Base-by-base conservation (phyloP, 2,329 filamentous ascomycete species). In the Didymella exigua region DNA sequence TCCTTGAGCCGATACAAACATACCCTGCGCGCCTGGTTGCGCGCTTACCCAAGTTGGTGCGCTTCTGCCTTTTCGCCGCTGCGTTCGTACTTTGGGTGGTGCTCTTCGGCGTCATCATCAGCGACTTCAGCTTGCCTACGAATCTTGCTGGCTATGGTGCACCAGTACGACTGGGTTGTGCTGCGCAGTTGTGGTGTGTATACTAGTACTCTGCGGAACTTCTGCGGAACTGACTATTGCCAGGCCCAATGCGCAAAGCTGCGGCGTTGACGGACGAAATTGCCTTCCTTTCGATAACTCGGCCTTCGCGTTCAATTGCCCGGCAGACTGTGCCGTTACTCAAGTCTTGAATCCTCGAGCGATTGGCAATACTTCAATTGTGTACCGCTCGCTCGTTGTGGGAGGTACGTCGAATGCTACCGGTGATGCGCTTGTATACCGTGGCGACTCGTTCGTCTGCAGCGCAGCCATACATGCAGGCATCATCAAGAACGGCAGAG, bases 111-210 rank as follows among this genome's bases (percentile, higher is more conserved):
- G 72, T 91, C 24, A 82, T 93, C 29, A 82, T 90, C 73, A 83
- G 85, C 61, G 79, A 82, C 50, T 86, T 86, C 45, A 81, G 83
- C 14, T 75, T 78, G 44, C 75, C 79, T 1, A 67, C 81, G 21
- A 83, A 89, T 60, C 82, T 93, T 46, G 81, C 80, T n/a, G 86
- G 84, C 37, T 89, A 86, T 77, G 89, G 89, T n/a, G 78, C 77
- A 41, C 89, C 89, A 0, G 79, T 82, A 41, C 79, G 81, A 55
- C 83, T 93, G 47, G 79, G 84, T 13, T 95, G 90, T 72, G 82
- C 83, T 14, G 79, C 82, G 42, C 82, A 84, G 7, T 89, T 89
- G 68, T 95, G 89, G 89, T 81, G 78, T 11, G 68, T 53, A 40
- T 24, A 6, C 34, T 6, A n/a, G 24, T 13, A 24, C 8, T 8